Base-by-base conservation (phyloP, 257 asterid genomes). In the Verbena officinalis region DNA sequence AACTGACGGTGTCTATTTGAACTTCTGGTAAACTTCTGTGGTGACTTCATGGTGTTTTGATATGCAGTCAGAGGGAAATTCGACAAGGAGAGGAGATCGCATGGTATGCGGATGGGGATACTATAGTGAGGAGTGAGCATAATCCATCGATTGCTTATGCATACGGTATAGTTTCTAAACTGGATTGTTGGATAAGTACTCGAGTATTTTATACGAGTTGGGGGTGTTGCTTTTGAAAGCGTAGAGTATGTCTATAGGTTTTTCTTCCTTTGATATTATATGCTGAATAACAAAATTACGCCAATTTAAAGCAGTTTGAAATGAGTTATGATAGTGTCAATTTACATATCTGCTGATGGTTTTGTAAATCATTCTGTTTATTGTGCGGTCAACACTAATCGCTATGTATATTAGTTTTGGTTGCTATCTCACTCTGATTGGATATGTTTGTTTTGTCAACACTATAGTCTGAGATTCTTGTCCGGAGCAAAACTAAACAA, bases 71-170 rank as follows among this genome's bases (percentile, higher is more conserved):
- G 1, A 78, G 96, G 82, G 99, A 94, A 84, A 94, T 94, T 70
- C 89, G 96, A 71, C 96, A 80, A 72, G 99, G 99, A 46, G 98
- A 94, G 78, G 99, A 90, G 80, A 90, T 94, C 68, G 95, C 96
- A 0, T 94, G 99, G 99, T 94, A 94, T 24, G 99, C 99, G 4
- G 99, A 94, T 75, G 99, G 99, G 73, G 99, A 94, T 74, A 81
- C 95, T 66, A 83, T 88, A 68, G 95, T 86, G 78, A 82, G 99
- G 79, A 94, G 81, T 81, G 99, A 94, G 75, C 92, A 88, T 65
- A 88, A 88, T 64, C 91, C 85, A 23, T 82, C 96, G 38, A 81
- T 90, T 79, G 99, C 99, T 57, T 94, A 86, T 60, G 98, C 99
- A 50, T 94, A 88, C 60, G 99, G 99, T 94, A 86, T 54, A 73